Evolutionary conservation across 139 green algal genomes (phyloP).

Genomic region (Volvox africanus): DNA sequence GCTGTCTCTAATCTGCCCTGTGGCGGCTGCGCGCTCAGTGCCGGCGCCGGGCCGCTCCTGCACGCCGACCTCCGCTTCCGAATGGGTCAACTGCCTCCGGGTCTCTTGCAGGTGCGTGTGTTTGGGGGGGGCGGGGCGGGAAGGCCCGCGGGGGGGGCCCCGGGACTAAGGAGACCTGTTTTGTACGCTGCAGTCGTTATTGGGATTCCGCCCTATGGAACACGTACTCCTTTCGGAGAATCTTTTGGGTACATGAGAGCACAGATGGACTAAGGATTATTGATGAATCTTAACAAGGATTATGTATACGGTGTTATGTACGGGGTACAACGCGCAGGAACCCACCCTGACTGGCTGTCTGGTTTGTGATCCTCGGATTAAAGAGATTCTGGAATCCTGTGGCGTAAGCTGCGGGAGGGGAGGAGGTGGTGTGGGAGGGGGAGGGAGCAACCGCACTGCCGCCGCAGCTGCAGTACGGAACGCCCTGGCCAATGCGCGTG

Average conservation of each 20-base stretch:
- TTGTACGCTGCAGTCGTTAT: too few relatives aligned
- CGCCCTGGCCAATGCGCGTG: neutral
- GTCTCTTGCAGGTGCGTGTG: conserved; percentile 26
- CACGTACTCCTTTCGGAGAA: too few relatives aligned
- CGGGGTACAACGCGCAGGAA: conserved; percentile 20
- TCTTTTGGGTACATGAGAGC: too few relatives aligned
- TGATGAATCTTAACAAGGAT: neutral
- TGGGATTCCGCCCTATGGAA: too few relatives aligned
- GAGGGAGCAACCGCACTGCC: neutral
- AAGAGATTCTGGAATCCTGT: conserved; percentile 55
- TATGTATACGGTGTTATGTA: neutral
- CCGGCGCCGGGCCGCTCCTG: neutral
- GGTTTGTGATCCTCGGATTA: conserved; percentile 61
- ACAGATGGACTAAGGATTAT: too few relatives aligned
- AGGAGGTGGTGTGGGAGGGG: neutral
- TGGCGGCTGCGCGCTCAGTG: conserved; percentile 6
- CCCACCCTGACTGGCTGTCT: conserved; percentile 58
- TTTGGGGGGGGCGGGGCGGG: too few relatives aligned
- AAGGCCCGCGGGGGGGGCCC: too few relatives aligned
- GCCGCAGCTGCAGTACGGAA: conserved; percentile 10
- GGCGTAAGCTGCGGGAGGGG: neutral
- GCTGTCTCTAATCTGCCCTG: neutral
- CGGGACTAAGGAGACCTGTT: too few relatives aligned
- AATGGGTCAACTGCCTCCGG: conserved; percentile 31
- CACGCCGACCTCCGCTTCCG: conserved; percentile 14